Conservation (phyloP, 2,329 filamentous ascomycete species). For the Ophiostoma ulmi region DNA sequence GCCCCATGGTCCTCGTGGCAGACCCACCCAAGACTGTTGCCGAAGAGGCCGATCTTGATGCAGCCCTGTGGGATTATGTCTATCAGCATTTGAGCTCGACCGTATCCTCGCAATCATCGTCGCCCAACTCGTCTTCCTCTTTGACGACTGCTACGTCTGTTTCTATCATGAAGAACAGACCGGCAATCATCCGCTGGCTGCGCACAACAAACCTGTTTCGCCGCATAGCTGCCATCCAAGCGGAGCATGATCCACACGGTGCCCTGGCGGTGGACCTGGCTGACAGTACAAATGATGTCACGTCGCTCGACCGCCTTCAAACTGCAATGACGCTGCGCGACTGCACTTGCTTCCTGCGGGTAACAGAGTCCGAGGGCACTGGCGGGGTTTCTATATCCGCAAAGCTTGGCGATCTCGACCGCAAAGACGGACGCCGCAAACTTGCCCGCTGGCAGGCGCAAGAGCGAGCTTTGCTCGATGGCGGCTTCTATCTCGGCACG, state of each 20-base stretch:
- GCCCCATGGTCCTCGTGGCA: constrained; percentile 27
- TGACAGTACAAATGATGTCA: background rate
- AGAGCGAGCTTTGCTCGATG: constrained; percentile 58
- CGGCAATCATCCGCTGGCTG: constrained; percentile 38
- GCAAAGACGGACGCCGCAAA: constrained; percentile 65
- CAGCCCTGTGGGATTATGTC: constrained; percentile 27
- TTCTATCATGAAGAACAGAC: constrained; percentile 28
- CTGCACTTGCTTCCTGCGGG: constrained; percentile 67
- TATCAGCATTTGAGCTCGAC: constrained; percentile 38
- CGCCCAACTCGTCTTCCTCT: constrained; percentile 25
- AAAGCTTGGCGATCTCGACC: constrained; percentile 70
- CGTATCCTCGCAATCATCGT: constrained; percentile 30
- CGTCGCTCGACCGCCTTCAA: constrained; percentile 47
- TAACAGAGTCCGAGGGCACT: constrained; percentile 44
- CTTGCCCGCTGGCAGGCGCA: constrained; percentile 61
- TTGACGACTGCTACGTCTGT: background rate
- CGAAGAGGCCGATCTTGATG: constrained; percentile 19
- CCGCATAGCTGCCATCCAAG: constrained; percentile 40
- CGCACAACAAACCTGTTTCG: constrained; percentile 38
- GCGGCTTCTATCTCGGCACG: constrained; percentile 57
- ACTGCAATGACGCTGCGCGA: constrained; percentile 77
- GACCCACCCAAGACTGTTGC: constrained; percentile 13
- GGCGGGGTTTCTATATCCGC: constrained; percentile 46
- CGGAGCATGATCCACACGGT: constrained; percentile 31
- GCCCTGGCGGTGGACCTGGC: constrained; percentile 16